Conservation (phyloP, 352 stramenopile genomes). For the Phytophthora lateralis region DNA sequence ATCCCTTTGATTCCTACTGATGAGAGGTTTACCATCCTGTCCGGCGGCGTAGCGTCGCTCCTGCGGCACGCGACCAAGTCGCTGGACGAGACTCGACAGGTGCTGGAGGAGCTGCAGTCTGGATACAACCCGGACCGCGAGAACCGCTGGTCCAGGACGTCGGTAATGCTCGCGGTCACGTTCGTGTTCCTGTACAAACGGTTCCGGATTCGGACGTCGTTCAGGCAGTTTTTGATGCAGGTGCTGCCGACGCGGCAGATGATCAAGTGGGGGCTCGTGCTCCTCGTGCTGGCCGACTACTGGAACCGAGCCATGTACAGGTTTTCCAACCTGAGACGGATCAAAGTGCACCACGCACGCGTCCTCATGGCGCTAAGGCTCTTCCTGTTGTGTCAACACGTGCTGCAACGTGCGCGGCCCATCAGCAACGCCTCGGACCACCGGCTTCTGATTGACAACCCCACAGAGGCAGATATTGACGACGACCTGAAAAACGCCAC, state of each 20-base stretch:
- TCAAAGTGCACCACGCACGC: conserved; percentile 86
- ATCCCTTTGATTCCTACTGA: conserved; percentile 86
- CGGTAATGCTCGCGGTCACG: conserved; percentile 52
- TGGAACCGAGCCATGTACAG: conserved; percentile 81
- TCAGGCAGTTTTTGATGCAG: conserved; percentile 67
- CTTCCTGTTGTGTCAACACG: conserved; percentile 84
- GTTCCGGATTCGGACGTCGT: conserved; percentile 74
- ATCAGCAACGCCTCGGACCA: conserved; percentile 77
- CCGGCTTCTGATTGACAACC: conserved; percentile 81
- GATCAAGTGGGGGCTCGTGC: conserved; percentile 65
- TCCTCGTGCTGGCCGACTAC: conserved; percentile 67
- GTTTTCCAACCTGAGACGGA: conserved; percentile 82
- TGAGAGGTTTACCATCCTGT: conserved; percentile 84
- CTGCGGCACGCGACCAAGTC: conserved; percentile 84
- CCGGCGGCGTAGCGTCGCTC: conserved; percentile 77
- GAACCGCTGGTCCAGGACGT: conserved; percentile 85
- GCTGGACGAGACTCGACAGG: conserved; percentile 76
- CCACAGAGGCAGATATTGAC: conserved; percentile 87
- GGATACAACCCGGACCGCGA: conserved; percentile 86
- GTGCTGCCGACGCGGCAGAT: conserved; percentile 66
- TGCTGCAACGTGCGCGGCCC: conserved; percentile 76
- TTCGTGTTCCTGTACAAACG: conserved; percentile 74
- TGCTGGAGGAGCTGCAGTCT: conserved; percentile 81
- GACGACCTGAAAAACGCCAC: conserved; percentile 89
- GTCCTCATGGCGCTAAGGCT: conserved; percentile 86